A percentile compares a stretch with the other conserved stretches of the same genome.
Evolutionary conservation across 176 grass and related monocot genomes (phyloP).

Genomic region (Pharus latifolius): DNA sequence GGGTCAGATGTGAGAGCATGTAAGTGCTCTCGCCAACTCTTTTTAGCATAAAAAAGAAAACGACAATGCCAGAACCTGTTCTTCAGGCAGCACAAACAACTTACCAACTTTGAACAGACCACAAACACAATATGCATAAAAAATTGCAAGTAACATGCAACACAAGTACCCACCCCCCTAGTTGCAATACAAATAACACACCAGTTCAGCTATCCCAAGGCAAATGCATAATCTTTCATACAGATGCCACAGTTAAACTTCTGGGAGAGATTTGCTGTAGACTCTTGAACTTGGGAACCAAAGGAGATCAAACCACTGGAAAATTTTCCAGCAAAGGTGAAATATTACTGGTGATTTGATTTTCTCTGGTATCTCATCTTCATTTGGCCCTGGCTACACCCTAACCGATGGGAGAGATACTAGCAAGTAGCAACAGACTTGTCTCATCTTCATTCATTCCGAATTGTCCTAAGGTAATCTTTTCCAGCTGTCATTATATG

Average conservation of each 20-base stretch:
- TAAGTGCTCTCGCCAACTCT: too few species aligned
- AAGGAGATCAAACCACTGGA: not conserved
- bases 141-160: too few species aligned
- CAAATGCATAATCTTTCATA: not conserved
- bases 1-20: too few species aligned
- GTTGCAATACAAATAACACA: not conserved
- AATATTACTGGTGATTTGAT: constrained; percentile 7
- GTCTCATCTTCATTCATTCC: not conserved
- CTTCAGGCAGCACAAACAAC: too few species aligned
- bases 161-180: not conserved
- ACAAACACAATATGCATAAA: not conserved
- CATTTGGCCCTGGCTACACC: not conserved
- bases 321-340: not conserved
- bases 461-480: not conserved
- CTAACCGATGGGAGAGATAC: not conserved
- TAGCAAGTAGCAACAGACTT: not conserved
- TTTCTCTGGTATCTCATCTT: constrained; percentile 22
- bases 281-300: constrained; percentile 8
- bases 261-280: not conserved
- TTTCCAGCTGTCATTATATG: not conserved
- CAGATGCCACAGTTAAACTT: not conserved
- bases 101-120: too few species aligned
- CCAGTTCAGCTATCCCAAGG: not conserved
- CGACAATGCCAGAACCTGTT: too few species aligned
- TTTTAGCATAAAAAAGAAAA: too few species aligned